Evolutionary conservation across 225 moss, liverwort and hornwort species (phyloP).

Genomic region (Marchantia polymorpha): DNA sequence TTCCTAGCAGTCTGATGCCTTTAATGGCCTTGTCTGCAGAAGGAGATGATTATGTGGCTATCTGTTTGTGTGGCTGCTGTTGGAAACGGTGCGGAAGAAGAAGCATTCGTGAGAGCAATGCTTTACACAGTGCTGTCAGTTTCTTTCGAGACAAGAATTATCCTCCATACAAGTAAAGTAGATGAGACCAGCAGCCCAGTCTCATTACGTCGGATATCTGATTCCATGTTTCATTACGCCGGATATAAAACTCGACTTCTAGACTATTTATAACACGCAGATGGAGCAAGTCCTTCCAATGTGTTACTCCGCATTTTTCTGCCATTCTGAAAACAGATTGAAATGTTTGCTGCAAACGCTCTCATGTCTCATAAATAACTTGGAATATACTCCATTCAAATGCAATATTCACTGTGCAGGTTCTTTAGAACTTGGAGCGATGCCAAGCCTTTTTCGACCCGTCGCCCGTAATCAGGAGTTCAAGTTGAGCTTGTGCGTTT

Average conservation of each 20-base stretch:
- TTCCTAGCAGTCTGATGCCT: not conserved
- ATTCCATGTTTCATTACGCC: not conserved
- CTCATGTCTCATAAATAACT: not conserved
- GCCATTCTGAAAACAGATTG: too few species aligned
- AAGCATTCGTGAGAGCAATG: conserved; percentile 36
- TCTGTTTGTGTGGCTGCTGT: conserved; percentile 29
- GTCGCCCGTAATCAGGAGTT: conserved; percentile 37
- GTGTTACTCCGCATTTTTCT: too few species aligned
- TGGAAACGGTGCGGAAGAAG: conserved; percentile 30
- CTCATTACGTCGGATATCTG: not conserved
- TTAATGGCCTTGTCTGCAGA: conserved; percentile 20
- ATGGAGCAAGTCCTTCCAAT: too few species aligned
- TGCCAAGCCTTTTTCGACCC: conserved; percentile 35
- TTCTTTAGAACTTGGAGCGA: conserved; percentile 34
- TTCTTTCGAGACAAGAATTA: conserved; percentile 42
- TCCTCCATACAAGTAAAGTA: conserved; percentile 46
- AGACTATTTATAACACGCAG: too few species aligned
- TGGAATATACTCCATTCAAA: too few species aligned
- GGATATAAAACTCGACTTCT: too few species aligned
- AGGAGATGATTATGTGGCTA: conserved; percentile 45
- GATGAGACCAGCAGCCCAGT: not conserved
- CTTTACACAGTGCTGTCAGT: conserved; percentile 39
- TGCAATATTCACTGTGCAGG: conserved; percentile 15
- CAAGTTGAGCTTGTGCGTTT: conserved; percentile 34
- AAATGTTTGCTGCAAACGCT: too few species aligned